These are phyloP conservation scores for Aureobasidium lini DNA, from an alignment of 2,329 filamentous ascomycete genomes.

Conservation along the genomic window DNA sequence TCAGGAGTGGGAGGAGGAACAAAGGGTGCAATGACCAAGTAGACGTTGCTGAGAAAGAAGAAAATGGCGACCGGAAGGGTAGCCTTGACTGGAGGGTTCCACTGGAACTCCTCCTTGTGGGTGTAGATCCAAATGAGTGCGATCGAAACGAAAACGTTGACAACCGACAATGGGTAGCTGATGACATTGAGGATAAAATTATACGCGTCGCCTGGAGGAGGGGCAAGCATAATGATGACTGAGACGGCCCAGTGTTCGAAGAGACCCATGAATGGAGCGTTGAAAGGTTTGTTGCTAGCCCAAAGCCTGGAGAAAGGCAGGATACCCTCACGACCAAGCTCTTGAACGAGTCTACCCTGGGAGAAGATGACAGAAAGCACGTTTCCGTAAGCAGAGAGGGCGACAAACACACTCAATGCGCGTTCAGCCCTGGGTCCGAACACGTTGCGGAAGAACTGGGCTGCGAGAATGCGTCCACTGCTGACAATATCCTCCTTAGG, in stretches of 20 bases:
- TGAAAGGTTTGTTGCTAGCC: conserved; percentile 58
- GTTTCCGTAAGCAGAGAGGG: conserved; percentile 44
- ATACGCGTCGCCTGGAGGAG: conserved; percentile 60
- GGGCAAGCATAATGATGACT: conserved; percentile 58
- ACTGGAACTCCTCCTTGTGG: conserved; percentile 35
- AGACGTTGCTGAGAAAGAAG: conserved; percentile 47
- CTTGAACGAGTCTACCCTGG: conserved; percentile 58
- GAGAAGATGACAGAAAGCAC: conserved; percentile 62
- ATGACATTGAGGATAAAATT: conserved; percentile 52
- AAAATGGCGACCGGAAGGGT: conserved; percentile 44
- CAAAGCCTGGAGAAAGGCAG: conserved; percentile 56
- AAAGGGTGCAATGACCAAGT: conserved; percentile 46
- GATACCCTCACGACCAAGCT: conserved; percentile 50
- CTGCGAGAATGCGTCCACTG: conserved; percentile 49
- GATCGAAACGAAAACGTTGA: conserved; percentile 44
- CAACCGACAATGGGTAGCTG: conserved; percentile 46
- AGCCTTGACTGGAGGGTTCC: conserved; percentile 43
- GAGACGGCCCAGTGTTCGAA: conserved; percentile 59
- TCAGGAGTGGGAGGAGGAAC: conserved; percentile 21
- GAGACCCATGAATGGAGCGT: conserved; percentile 53
- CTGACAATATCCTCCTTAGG: conserved; percentile 29
- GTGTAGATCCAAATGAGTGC: conserved; percentile 42
- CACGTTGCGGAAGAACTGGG: conserved; percentile 51
- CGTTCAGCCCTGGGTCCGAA: conserved; percentile 48
- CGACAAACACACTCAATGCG: conserved; percentile 57